Conservation (phyloP, 164 flowering plant species). For the Chimonanthus salicifolius region DNA sequence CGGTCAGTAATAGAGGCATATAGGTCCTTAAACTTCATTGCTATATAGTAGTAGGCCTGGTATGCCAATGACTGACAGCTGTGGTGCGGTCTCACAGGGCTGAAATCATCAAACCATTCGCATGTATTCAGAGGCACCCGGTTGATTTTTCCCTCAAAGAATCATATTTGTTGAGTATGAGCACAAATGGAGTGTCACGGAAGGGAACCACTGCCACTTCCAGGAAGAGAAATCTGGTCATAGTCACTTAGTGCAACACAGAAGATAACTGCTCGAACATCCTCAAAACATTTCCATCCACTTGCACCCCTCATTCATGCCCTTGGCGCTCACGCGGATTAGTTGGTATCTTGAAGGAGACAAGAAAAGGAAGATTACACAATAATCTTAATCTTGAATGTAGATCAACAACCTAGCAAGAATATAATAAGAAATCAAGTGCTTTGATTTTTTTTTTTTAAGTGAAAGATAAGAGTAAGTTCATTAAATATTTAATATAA, state of each 20-base stretch:
- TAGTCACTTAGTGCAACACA: constrained; percentile 81
- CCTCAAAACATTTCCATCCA: constrained; percentile 99
- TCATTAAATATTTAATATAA: no score
- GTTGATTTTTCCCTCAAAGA: constrained; percentile 82
- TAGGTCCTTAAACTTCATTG: constrained; percentile 95
- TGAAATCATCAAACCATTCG: constrained; percentile 87
- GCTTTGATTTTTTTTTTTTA: no score
- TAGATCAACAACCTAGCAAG: no score
- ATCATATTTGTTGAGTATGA: constrained; percentile 88
- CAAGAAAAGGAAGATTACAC: background rate
- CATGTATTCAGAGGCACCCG: constrained; percentile 55
- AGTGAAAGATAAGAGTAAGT: no score
- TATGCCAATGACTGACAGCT: constrained; percentile 72
- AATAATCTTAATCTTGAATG: no score
- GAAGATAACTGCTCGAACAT: constrained; percentile 80
- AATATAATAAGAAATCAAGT: no score
- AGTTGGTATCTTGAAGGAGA: constrained; percentile 66
- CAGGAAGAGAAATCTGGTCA: constrained; percentile 58
- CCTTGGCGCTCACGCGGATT: constrained; percentile 81
- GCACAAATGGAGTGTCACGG: constrained; percentile 74
- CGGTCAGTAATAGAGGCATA: constrained; percentile 62
- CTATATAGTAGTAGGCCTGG: constrained; percentile 86
- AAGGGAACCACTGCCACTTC: constrained; percentile 42
- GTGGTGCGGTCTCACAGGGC: constrained; percentile 63
- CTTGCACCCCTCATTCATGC: constrained; percentile 92